Percentiles rank a stretch among this genome's conserved stretches.
Conservation (phyloP, 805 yeast genomes). For the Sugiyamaella mastotermitis region DNA sequence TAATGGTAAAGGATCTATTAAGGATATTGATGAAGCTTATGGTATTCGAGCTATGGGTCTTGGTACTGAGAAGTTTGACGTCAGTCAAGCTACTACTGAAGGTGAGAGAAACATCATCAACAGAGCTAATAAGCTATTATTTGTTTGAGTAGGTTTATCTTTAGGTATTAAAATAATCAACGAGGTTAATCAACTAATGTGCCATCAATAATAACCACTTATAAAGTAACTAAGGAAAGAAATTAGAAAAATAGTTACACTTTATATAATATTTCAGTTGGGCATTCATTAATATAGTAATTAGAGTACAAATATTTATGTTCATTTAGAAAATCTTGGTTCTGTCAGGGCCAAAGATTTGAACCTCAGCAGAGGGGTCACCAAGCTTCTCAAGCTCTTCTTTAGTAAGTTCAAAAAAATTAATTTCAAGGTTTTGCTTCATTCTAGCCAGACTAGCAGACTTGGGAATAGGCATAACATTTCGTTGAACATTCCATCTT, state of each 20-base stretch:
- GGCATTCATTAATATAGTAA: too few species aligned
- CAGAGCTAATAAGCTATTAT: conserved; percentile 7
- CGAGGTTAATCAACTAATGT: too few species aligned
- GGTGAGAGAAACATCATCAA: conserved; percentile 10
- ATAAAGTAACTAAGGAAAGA: too few species aligned
- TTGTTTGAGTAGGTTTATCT: too few species aligned
- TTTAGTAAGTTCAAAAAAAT: conserved; percentile 37
- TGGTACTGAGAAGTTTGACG: conserved; percentile 8
- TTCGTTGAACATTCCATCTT: conserved; percentile 69
- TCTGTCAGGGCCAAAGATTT: conserved; percentile 5
- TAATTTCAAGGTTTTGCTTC: conserved; percentile 48
- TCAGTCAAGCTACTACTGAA: conserved; percentile 2
- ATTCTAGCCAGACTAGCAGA: conserved; percentile 49
- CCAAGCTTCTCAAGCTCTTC: conserved; percentile 38
- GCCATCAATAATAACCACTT: too few species aligned
- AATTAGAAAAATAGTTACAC: too few species aligned
- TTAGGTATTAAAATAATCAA: too few species aligned
- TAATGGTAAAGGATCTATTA: conserved; percentile 9
- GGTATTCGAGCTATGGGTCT: conserved; percentile 13
- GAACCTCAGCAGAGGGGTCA: conserved; percentile 11
- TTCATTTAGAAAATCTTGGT: conserved; percentile 8
- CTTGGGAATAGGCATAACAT: conserved; percentile 65
- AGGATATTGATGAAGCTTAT: conserved; percentile 1
- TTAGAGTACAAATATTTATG: too few species aligned
- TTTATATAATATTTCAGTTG: too few species aligned